These are phyloP conservation scores for Begonia loranthoides DNA, from an alignment of 306 rosid genomes.

Conservation along the genomic window DNA sequence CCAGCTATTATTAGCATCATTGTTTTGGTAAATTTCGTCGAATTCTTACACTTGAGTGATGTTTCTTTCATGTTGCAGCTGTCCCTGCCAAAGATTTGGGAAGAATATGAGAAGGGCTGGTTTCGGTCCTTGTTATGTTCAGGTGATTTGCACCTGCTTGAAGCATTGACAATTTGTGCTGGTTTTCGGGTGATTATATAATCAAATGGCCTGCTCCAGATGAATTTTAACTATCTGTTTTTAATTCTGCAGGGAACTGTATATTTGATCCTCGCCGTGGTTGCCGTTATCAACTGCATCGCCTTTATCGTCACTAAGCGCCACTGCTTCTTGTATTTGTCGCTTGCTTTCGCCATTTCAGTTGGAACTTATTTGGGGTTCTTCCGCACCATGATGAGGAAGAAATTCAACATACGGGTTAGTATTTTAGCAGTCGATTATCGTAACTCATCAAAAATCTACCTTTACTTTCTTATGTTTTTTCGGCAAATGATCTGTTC, in stretches of 20 bases:
- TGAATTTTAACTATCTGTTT: constrained; percentile 8
- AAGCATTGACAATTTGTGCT: background rate
- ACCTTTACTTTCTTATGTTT: background rate
- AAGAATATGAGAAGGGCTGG: constrained; percentile 95
- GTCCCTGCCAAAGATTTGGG: constrained; percentile 93
- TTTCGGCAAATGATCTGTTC: background rate
- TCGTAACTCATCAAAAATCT: constrained; percentile 5
- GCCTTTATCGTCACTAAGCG: constrained; percentile 46
- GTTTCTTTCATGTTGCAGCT: constrained; percentile 40
- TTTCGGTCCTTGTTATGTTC: constrained; percentile 58
- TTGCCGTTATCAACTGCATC: constrained; percentile 45
- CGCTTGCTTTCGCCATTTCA: constrained; percentile 43
- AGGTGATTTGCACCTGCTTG: constrained; percentile 30
- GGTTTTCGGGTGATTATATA: background rate
- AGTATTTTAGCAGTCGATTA: constrained; percentile 5
- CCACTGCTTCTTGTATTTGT: constrained; percentile 57
- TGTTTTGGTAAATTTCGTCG: no score
- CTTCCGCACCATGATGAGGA: constrained; percentile 69
- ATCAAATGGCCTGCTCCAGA: background rate
- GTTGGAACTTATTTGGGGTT: constrained; percentile 66
- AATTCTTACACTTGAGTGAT: background rate
- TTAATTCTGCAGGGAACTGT: constrained; percentile 47
- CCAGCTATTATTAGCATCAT: no score
- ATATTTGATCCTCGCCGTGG: constrained; percentile 33
- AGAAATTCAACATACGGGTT: constrained; percentile 91